Evolutionary conservation across 371 early-diverging fungal species (phyloP), one percentile per base, ranked within the genome.

Genomic region (Mucor saturninus): DNA sequence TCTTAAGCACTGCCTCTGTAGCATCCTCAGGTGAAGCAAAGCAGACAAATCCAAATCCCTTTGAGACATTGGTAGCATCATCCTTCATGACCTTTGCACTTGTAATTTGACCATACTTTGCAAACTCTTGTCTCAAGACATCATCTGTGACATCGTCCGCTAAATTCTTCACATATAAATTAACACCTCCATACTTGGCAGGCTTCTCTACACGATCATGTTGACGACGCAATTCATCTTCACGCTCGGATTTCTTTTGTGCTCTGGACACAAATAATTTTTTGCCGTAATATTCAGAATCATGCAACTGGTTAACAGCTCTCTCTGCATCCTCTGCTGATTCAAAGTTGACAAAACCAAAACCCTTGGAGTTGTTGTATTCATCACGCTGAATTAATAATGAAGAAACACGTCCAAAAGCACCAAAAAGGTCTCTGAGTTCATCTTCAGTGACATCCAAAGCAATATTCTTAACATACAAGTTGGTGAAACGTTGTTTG

Each of bases 391-490:
- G 83, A 59, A 96, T 75, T 50, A 87, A 75, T 56, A 87, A 87
- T 35, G 96, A 98, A 61, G 91, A 91, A 70, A 94, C 90, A 28
- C 80, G 76, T 15, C 99, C 99, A 73, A 86, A 95, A 59, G 81
- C 74, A 28, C 69, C 71, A 79, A 99, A 99, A 67, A 98, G 69
- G 54, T 85, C 86, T 46, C 77, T 65, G 49, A 99, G 84, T 72
- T 93, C 91, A 15, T 91, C 95, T 67, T 97, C 91, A 59, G 86
- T 86, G 55, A 98, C 89, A 48, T 87, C 86, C 49, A 86, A 78
- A 59, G 93, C 92, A 61, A 99, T 73, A 86, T 98, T 98, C 85
- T 98, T 99, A 68, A 99, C 90, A 86, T 96, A 99, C 42, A 99
- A 88, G 83, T 99, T 99, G 68, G 98, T 98, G 81, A 93, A 97